Base-by-base conservation (phyloP, 1,139 yeast species). In the Scheffersomyces illinoinensis region DNA sequence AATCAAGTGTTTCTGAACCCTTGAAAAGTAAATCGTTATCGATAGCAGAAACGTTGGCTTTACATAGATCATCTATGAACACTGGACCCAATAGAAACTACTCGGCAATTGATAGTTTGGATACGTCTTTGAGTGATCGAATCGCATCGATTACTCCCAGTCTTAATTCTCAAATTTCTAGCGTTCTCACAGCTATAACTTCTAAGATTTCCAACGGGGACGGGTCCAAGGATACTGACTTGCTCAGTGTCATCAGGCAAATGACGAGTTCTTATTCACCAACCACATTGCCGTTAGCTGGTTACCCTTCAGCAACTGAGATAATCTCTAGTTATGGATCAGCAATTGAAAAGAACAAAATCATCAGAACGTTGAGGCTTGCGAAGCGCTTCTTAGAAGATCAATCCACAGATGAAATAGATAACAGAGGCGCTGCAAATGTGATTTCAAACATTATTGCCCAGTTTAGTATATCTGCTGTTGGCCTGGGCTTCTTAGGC, bases 11-110 rank as follows among this genome's bases (percentile, higher is more conserved):
- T 12, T 59, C 66, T 8, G 64, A 18, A 14, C 17, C 43, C 10
- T 4, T 55, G 48, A 74, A 70, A 55, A 69, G 70, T 50, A 72
- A 74, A 56, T 67, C 77, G 61, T 66, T 85, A 56, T 83, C 91
- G 0, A 87, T 88, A 52, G 91, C 91, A 0, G 89, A 88, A 63
- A 85, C 91, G 0, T 73, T 88, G 61, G 90, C 90, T 0, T 67
- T 82, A 55, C 86, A 87, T 57, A 74, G 90, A 52, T 77, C 85
- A 0, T 69, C 77, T 6, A 74, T 75, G 69, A 57, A 63, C 4
- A 68, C 65, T 20, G 73, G 70, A 1, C 74, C 78, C 65, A 66
- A 72, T 54, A 60, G 69, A 50, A 74, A 73, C 60, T 71, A 71
- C 57, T 68, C 76, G 0, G 61, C 74, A 2, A 68, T 71, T 17